A percentile compares a stretch with the other conserved stretches of the same genome.
Conservation (phyloP, 1,284 basidiomycete genomes). For the Schizophyllum commune region DNA sequence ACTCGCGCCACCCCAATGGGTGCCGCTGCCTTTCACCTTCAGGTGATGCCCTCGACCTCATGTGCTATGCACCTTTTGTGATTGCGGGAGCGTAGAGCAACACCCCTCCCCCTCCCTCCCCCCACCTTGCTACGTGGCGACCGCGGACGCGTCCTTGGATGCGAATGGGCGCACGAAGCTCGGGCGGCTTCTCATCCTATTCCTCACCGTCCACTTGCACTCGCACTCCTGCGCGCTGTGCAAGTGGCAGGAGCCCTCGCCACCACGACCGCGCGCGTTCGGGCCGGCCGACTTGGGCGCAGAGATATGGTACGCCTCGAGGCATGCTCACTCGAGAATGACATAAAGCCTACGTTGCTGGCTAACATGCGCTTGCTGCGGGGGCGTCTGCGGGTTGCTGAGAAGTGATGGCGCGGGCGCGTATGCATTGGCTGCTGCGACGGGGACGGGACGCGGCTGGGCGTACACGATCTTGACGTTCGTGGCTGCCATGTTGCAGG, state of each 20-base stretch:
- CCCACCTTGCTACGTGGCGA: too few species aligned
- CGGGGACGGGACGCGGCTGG: conserved; percentile 27
- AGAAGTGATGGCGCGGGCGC: not conserved
- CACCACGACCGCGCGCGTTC: conserved; percentile 39
- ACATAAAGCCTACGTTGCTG: conserved; percentile 81
- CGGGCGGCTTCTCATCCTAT: too few species aligned
- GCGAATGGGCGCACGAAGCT: too few species aligned
- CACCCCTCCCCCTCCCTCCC: too few species aligned
- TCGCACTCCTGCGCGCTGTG: too few species aligned
- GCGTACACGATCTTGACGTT: conserved; percentile 9
- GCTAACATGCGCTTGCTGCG: conserved; percentile 72
- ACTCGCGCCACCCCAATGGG: too few species aligned
- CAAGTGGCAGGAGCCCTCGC: conserved; percentile 54
- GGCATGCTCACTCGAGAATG: conserved; percentile 87
- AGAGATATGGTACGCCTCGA: conserved; percentile 86
- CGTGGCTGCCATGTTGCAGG: conserved; percentile 5
- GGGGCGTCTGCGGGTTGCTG: conserved; percentile 74
- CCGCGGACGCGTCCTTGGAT: too few species aligned
- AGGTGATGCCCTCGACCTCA: too few species aligned
- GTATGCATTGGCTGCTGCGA: conserved; percentile 17
- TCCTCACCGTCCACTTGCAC: too few species aligned
- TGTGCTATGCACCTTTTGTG: too few species aligned
- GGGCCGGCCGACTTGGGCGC: conserved; percentile 34
- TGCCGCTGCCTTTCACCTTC: too few species aligned
- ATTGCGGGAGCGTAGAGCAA: too few species aligned